Evolutionary conservation across 2,329 filamentous ascomycete genomes (phyloP).

Genomic region (Ustilaginoidea virens): DNA sequence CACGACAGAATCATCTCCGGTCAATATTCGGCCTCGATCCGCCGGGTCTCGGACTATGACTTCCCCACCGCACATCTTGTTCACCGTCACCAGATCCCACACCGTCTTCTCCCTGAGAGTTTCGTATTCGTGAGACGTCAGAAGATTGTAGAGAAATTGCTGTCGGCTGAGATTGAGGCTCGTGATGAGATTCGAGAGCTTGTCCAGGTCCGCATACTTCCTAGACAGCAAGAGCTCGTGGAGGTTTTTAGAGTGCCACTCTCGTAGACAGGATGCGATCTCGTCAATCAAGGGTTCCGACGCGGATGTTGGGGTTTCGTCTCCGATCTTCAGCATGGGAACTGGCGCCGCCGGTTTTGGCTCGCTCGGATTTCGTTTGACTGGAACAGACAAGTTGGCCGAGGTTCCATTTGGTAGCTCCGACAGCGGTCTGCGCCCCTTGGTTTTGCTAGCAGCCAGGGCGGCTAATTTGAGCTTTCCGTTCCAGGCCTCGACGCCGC

Average conservation of each 20-base stretch:
- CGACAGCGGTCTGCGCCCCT: conserved; percentile 15
- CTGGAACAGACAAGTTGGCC: conserved; percentile 29
- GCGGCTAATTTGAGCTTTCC: conserved; percentile 20
- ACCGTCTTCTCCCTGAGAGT: conserved; percentile 74
- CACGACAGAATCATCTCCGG: conserved; percentile 83
- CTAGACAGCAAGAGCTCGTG: conserved; percentile 78
- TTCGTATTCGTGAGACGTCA: conserved; percentile 75
- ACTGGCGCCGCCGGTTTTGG: conserved; percentile 81
- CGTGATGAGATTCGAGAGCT: conserved; percentile 64
- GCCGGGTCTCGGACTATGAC: conserved; percentile 86
- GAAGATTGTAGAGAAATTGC: conserved; percentile 84
- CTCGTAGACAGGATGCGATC: conserved; percentile 87
- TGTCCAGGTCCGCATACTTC: conserved; percentile 67
- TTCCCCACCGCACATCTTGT: conserved; percentile 86
- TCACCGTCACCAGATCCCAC: conserved; percentile 87
- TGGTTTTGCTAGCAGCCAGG: conserved; percentile 11
- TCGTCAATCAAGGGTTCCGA: conserved; percentile 92
- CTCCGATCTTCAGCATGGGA: conserved; percentile 93
- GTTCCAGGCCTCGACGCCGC: conserved; percentile 27
- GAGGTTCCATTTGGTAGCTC: conserved; percentile 24
- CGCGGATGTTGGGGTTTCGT: conserved; percentile 81
- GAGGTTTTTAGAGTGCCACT: conserved; percentile 96
- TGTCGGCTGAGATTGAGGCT: conserved; percentile 74
- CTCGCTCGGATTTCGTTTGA: conserved; percentile 46
- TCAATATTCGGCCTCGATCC: conserved; percentile 71